These are phyloP conservation scores for Trichoderma breve DNA, from an alignment of 2,329 filamentous ascomycete species.

Conservation along the genomic window DNA sequence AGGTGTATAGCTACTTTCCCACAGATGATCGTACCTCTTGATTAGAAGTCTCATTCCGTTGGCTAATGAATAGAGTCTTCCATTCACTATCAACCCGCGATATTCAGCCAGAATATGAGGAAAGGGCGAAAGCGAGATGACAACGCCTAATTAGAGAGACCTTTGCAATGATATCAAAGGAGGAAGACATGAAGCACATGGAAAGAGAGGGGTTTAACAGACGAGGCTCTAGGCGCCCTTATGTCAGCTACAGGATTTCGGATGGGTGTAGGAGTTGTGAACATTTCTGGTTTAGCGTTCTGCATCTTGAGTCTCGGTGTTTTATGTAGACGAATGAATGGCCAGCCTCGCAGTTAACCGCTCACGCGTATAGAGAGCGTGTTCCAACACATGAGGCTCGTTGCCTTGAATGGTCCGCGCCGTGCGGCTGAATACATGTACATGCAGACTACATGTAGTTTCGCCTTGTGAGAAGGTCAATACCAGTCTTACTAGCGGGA, in stretches of 20 bases:
- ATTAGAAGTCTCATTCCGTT: background rate
- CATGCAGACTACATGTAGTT: accelerated
- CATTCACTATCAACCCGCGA: background rate
- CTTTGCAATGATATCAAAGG: too few relatives aligned
- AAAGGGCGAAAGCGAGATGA: too few relatives aligned
- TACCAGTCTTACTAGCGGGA: too few relatives aligned
- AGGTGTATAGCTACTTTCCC: background rate
- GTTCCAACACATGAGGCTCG: background rate
- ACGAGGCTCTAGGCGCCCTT: background rate
- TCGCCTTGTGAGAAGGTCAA: too few relatives aligned
- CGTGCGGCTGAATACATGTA: background rate
- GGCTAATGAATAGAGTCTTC: background rate
- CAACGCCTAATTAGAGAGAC: too few relatives aligned
- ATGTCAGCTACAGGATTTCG: background rate
- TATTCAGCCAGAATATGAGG: too few relatives aligned
- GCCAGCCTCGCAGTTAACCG: background rate
- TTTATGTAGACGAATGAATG: background rate
- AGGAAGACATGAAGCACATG: too few relatives aligned
- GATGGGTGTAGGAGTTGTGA: background rate
- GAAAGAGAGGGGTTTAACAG: background rate
- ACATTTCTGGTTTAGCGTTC: background rate
- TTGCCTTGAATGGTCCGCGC: background rate
- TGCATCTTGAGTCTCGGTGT: background rate
- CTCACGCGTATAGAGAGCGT: background rate
- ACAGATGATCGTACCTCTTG: background rate